Evolutionary conservation across 768 basidiomycete genomes (phyloP), one percentile per base, ranked within the genome.

Genomic region (Naganishia kalamii): DNA sequence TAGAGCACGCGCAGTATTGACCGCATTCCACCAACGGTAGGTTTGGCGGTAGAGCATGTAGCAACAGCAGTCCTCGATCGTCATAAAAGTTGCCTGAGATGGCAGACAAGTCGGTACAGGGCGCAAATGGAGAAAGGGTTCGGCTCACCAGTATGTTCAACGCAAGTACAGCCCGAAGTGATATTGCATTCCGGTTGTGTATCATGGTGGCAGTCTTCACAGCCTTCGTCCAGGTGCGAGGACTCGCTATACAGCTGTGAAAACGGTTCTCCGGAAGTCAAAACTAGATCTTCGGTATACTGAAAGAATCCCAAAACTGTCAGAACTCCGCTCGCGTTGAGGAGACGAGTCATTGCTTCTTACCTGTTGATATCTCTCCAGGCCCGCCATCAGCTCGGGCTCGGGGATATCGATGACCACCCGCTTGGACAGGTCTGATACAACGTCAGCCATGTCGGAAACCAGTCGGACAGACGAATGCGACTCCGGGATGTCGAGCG

Each of bases 11-110:
- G 50, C 78, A 78, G 0, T 29, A 19, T 1, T 71, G 62, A 3
- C 70, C 65, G 62, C 78, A 79, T 65, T 79, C 78, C 27, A 77
- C 75, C 15, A 79, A 65, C 4, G 78, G 75, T 21, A 73, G 66
- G 13, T 66, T 68, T 0, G 71, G 65, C 1, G 77, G 77, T 29
- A 78, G 40, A 6, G 72, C 74, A 30, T 76, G 67, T 13, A 79
- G 68, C 2, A 59, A 21, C 19, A 68, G 37, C 12, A n/a, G 37
- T 7, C 49, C 62, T 1, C 29, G n/a, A 2, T 25, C n/a, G 21
- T 27, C 27, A 32, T 63, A 68, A 29, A 68, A 68, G 32, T 68
- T 68, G n/a, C 66, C 66, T 67, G 33, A 43, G 33, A 23, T 44
- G 25, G 23, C 25, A n/a, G 35, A 13, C n/a, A 4, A 40, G 29